A percentile compares a stretch with the other conserved stretches of the same genome.
These are phyloP conservation scores for Candolleomyces efflorescens DNA, from an alignment of 768 basidiomycete species.

Conservation along the genomic window DNA sequence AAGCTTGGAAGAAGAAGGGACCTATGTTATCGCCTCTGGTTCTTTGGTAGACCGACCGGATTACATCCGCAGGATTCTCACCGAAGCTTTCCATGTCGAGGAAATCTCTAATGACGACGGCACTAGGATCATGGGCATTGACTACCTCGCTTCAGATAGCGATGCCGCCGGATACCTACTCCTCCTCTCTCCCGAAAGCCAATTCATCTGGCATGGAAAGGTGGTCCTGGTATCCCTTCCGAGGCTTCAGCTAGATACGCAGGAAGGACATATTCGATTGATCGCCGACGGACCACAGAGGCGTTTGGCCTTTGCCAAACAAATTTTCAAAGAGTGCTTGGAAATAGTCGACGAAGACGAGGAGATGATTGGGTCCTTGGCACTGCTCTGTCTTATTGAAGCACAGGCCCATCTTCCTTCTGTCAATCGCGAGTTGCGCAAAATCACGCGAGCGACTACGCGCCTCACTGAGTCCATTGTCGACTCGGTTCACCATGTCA, in stretches of 20 bases:
- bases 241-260: conserved; percentile 74
- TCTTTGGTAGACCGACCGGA: conserved; percentile 74
- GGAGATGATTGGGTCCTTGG: conserved; percentile 37
- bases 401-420: conserved; percentile 87
- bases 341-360: conserved; percentile 60
- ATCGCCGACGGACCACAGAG: conserved; percentile 86
- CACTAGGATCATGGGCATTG: conserved; percentile 33
- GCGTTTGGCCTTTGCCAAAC: conserved; percentile 72
- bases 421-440: conserved; percentile 86
- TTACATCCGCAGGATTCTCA: conserved; percentile 72
- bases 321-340: conserved; percentile 67
- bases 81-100: conserved; percentile 79
- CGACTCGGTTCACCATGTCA: conserved; percentile 86
- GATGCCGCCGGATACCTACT: conserved; percentile 76
- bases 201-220: conserved; percentile 90
- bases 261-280: conserved; percentile 86
- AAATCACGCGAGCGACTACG: conserved; percentile 86
- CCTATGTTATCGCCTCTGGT: conserved; percentile 83
- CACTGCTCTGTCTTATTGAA: conserved; percentile 57
- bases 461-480: conserved; percentile 91
- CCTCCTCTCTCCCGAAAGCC: conserved; percentile 76
- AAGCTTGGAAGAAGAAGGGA: conserved; percentile 81
- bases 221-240: conserved; percentile 77
- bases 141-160: conserved; percentile 45
- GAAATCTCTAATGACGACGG: conserved; percentile 56